Base-by-base conservation (phyloP, 768 basidiomycete species). In the Hemileccinum impolitum region DNA sequence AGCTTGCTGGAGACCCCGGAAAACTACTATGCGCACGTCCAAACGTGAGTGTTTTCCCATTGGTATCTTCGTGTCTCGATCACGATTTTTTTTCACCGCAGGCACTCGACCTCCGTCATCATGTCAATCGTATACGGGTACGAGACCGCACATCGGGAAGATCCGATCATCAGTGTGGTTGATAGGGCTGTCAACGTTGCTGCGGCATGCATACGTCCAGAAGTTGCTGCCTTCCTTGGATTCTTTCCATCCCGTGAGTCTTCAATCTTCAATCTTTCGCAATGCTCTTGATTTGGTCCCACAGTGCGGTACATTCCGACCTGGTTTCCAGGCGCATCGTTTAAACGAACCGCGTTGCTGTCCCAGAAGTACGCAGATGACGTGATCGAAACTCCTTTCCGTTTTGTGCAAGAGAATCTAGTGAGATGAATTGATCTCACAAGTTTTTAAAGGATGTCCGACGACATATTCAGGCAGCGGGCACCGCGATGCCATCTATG, bases 311-410 rank as follows among this genome's bases (percentile, higher is more conserved):
- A 67, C 30, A 52, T 75, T 14, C 74, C 74, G 4, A 39, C 64
- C 3, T 75, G 74, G 74, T 50, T 72, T 31, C 74, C 75, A 0
- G 73, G 75, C 9, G 65, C 67, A 9, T 61, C 62, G 0, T 72
- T 72, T 41, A 65, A 70, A 50, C 55, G 57, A 37, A 55, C 45
- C 7, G 74, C 70, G 9, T 1, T 54, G 18, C 37, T 55, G 1
- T 66, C 52, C 12, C 53, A 44, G 3, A 53, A 57, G 34, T 61
- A 55, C 1, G 54, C 66, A 3, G 38, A 51, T 8, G 64, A 47
- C 17, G 57, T 53, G 63, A 47, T 49, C 48, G 64, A 65, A 45
- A 52, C 50, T 12, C 73, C 74, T 6, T 71, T 68, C 39, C 54
- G 50, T 1, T 65, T 56, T 44, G 66, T 67, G 7, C 61, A 72